Evolutionary conservation across 2,329 filamentous ascomycete species (phyloP), one percentile per base, ranked within the genome.

Genomic region (Penicillium sp.): DNA sequence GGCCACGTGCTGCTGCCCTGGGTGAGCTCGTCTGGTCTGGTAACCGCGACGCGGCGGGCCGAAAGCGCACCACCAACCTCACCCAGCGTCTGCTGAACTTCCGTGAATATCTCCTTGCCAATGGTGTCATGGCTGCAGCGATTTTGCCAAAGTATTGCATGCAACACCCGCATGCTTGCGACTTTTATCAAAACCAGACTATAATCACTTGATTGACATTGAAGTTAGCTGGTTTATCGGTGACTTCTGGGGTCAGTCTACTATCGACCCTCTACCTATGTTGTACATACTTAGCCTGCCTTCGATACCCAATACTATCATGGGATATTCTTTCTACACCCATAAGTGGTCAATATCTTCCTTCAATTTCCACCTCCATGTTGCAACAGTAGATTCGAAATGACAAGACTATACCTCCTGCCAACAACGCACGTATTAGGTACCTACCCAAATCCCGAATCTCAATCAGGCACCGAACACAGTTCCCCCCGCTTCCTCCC

Each of bases 31-130:
- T 79, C 1, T 84, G 81, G 81, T 80, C 77, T 11, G 81, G 81
- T 7, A 83, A 83, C 62, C 72, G 73, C 40, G 77, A 83, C 14
- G 67, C 73, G 3, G 63, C 70, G 1, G 81, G 80, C 43, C 69
- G 74, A 30, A 83, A 82, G 71, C 70, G 79, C 13, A 81, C 79
- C 0, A 82, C 78, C 2, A 63, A 75, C 57, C 66, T 84, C 59
- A 83, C 81, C 9, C 79, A 82, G 69, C 74, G 82, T 5, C 78
- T 84, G 47, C 63, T 84, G 10, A 84, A 84, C 66, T 84, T 84
- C 71, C 75, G 82, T 36, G 82, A 84, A 70, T 84, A 83, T 57
- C 71, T 84, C 7, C 76, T 84, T 47, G 80, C 80, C 1, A 81
- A 78, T 59, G 80, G 80, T 2, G 72, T 84, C 1, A 67, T 70